A percentile compares a stretch with the other conserved stretches of the same genome.
phyloP scores from a whole-genome alignment of 2,329 filamentous ascomycete species.

The Myriosclerotinia scirpicola region DNA sequence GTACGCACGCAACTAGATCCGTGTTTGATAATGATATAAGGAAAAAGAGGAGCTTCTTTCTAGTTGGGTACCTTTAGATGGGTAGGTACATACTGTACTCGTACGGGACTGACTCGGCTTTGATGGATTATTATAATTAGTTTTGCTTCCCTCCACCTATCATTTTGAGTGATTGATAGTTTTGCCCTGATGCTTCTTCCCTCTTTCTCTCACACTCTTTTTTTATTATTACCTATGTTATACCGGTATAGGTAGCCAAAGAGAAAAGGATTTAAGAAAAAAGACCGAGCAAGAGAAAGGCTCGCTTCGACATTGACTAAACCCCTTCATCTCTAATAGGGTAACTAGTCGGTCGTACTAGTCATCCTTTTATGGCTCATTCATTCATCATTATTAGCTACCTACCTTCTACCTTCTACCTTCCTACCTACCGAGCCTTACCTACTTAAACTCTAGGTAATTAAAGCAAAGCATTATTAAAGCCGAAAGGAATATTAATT shows the following conservation, averaged over 20 bases:
- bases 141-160: background rate
- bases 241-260: too few species aligned
- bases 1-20: slow-evolving; percentile 2
- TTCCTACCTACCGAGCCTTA: background rate
- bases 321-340: slow-evolving; percentile 12
- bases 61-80: background rate
- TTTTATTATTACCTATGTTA: background rate
- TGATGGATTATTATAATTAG: background rate
- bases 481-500: too few species aligned
- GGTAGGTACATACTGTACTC: background rate
- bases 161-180: background rate
- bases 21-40: slow-evolving; percentile 10
- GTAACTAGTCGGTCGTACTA: too few species aligned
- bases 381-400: background rate
- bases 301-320: slow-evolving; percentile 20
- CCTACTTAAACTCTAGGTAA: background rate
- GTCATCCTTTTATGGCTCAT: background rate
- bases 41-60: background rate
- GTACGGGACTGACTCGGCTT: slow-evolving; percentile 5
- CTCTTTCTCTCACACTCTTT: background rate
- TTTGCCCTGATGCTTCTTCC: too few species aligned
- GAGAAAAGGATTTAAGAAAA: too few species aligned
- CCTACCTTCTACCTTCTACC: too few species aligned
- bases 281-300: background rate
- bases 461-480: too few species aligned